phyloP scores from a whole-genome alignment of 768 basidiomycete genomes.

The Pulveroboletus sp. region DNA sequence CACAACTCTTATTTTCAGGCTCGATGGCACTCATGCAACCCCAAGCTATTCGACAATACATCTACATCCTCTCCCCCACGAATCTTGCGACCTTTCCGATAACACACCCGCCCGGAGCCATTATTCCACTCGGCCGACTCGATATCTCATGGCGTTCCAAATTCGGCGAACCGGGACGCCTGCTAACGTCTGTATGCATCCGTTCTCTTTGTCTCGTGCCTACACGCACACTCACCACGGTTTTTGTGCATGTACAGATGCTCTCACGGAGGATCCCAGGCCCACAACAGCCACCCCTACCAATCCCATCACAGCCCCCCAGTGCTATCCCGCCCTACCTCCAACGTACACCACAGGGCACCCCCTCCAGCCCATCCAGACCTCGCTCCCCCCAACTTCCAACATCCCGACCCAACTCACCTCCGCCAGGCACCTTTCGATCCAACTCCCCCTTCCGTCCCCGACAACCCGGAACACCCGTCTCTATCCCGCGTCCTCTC shows the following conservation, averaged over 20 bases:
- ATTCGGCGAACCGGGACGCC: conserved; percentile 81
- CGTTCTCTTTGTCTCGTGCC: background rate
- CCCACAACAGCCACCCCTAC: conserved; percentile 29
- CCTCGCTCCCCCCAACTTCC: conserved; percentile 58
- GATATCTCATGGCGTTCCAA: conserved; percentile 88
- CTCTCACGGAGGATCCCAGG: conserved; percentile 79
- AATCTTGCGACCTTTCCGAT: conserved; percentile 42
- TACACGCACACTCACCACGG: background rate
- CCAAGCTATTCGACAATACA: conserved; percentile 82
- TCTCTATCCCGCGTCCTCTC: conserved; percentile 27
- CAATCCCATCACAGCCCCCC: conserved; percentile 41
- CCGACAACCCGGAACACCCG: conserved; percentile 29
- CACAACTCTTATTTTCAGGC: conserved; percentile 51
- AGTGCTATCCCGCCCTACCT: conserved; percentile 79
- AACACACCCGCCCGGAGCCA: conserved; percentile 59
- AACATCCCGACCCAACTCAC: conserved; percentile 55
- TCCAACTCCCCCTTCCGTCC: conserved; percentile 41
- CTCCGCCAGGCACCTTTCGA: conserved; percentile 47
- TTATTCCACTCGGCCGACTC: conserved; percentile 79
- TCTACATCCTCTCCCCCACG: conserved; percentile 73
- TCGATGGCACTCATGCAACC: conserved; percentile 74
- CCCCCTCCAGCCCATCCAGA: conserved; percentile 41
- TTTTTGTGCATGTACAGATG: conserved; percentile 39
- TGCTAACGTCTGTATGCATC: conserved; percentile 70
- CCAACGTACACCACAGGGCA: conserved; percentile 49